Percentiles rank a stretch among this genome's conserved stretches.
These are phyloP conservation scores for Penicillium bovifimosum DNA, from an alignment of 495 filamentous ascomycete species.

Conservation along the genomic window DNA sequence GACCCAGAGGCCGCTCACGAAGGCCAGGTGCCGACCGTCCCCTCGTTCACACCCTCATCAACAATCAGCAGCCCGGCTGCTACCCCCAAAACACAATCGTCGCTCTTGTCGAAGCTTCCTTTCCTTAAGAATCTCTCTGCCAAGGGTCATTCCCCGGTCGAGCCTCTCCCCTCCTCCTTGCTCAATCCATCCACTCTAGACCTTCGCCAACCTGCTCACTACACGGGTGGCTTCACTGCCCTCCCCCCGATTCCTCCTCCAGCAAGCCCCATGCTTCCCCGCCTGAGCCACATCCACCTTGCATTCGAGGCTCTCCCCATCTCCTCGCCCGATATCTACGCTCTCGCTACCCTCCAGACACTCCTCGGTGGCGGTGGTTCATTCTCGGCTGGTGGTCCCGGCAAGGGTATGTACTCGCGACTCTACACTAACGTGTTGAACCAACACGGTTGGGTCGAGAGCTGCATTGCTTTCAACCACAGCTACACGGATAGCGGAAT, in stretches of 20 bases:
- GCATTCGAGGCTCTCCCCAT: slow-evolving; percentile 95
- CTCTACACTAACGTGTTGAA: slow-evolving; percentile 97
- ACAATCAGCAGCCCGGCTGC: slow-evolving; percentile 34
- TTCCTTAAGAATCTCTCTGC: slow-evolving; percentile 89
- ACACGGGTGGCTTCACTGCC: slow-evolving; percentile 88
- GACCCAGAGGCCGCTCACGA: slow-evolving; percentile 37
- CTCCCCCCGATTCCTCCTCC: slow-evolving; percentile 75
- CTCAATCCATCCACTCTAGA: slow-evolving; percentile 48
- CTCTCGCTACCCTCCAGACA: slow-evolving; percentile 91
- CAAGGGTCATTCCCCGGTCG: slow-evolving; percentile 53
- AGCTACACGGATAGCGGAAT: slow-evolving; percentile 92
- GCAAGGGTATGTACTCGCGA: slow-evolving; percentile 98
- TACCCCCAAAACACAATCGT: slow-evolving; percentile 40
- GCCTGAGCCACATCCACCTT: slow-evolving; percentile 85
- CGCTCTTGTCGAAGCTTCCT: slow-evolving; percentile 78
- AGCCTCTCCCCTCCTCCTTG: slow-evolving; percentile 34
- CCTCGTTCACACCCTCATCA: slow-evolving; percentile 40
- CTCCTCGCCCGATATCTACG: slow-evolving; percentile 86
- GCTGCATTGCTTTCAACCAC: slow-evolving; percentile 92
- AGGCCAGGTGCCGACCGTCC: slow-evolving; percentile 35
- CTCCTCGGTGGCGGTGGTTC: slow-evolving; percentile 94
- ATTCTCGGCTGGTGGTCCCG: slow-evolving; percentile 94
- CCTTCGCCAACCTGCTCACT: slow-evolving; percentile 65
- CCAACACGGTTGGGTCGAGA: slow-evolving; percentile 94
- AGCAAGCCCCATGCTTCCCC: slow-evolving; percentile 69